Conservation (phyloP, 2,329 filamentous ascomycete genomes). For the Stenocarpella maydis region DNA sequence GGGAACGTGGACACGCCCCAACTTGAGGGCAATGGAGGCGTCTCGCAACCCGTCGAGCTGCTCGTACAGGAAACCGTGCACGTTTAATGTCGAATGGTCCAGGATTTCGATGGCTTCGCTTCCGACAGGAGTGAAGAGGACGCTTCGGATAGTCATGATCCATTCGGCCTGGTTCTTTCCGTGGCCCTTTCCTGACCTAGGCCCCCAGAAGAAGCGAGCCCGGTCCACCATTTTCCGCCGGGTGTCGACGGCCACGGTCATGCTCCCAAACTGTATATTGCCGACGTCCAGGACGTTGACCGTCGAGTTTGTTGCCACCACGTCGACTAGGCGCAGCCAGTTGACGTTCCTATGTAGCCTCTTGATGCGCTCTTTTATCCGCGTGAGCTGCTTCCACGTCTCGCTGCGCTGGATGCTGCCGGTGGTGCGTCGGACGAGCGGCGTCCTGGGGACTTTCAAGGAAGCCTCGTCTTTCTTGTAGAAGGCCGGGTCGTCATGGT, state of each 20-base stretch:
- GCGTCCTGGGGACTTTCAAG: conserved; percentile 40
- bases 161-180: conserved; percentile 86
- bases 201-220: conserved; percentile 85
- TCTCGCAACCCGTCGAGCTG: conserved; percentile 88
- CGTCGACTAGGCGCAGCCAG: conserved; percentile 88
- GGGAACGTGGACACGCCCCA: conserved; percentile 88
- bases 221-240: conserved; percentile 90
- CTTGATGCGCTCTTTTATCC: conserved; percentile 86
- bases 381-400: conserved; percentile 82
- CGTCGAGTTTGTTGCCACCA: conserved; percentile 83
- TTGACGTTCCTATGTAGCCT: conserved; percentile 84
- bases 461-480: conserved; percentile 37
- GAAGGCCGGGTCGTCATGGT: conserved; percentile 36
- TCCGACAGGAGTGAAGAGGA: conserved; percentile 88
- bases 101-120: conserved; percentile 86
- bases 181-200: conserved; percentile 65
- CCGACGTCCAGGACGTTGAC: conserved; percentile 83
- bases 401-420: conserved; percentile 62
- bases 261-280: conserved; percentile 81
- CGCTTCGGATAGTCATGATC: conserved; percentile 85
- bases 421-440: conserved; percentile 42
- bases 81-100: conserved; percentile 86
- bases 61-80: conserved; percentile 90
- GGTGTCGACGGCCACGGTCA: conserved; percentile 90
- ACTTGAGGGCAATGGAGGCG: conserved; percentile 87